Percentiles rank a stretch among this genome's conserved stretches.
Conservation (phyloP, 1,284 basidiomycete genomes). For the Blastosporella zonata region DNA sequence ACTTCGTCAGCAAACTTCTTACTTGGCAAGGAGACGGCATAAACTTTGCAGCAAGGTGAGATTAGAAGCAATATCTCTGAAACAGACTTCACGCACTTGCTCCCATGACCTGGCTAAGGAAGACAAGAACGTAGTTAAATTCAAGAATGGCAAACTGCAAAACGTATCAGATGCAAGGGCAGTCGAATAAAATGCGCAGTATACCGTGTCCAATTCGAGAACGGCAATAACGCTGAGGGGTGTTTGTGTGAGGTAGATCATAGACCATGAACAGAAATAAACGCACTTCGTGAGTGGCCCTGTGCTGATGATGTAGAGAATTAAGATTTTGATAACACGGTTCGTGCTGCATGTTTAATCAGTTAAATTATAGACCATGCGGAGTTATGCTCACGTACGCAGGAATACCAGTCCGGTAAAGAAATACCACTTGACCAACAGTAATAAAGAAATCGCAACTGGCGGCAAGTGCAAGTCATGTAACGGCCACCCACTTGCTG, state of each 20-base stretch:
- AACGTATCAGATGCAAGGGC: too few relatives aligned
- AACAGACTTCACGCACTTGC: background rate
- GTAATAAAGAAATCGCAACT: conserved; percentile 7
- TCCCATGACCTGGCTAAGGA: background rate
- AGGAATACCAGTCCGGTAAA: background rate
- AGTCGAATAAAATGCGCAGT: background rate
- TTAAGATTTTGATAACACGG: conserved; percentile 1
- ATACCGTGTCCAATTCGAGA: conserved; percentile 1
- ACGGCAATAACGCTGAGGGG: background rate
- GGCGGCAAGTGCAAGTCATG: conserved; percentile 1
- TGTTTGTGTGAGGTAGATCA: too few relatives aligned
- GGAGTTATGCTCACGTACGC: background rate
- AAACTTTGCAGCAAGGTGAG: background rate
- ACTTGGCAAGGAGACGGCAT: background rate
- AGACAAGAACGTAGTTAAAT: background rate
- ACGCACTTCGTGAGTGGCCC: conserved; percentile 1
- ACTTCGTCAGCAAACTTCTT: too few relatives aligned
- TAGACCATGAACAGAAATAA: too few relatives aligned
- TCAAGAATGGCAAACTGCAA: background rate
- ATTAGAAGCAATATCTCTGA: background rate
- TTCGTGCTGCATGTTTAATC: too few relatives aligned
- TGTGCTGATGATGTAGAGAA: conserved; percentile 2
- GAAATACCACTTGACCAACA: background rate
- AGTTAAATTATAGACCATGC: background rate
- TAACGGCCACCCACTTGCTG: background rate